phyloP scores from a whole-genome alignment of 768 basidiomycete species.

The Pleurotus tuoliensis region DNA sequence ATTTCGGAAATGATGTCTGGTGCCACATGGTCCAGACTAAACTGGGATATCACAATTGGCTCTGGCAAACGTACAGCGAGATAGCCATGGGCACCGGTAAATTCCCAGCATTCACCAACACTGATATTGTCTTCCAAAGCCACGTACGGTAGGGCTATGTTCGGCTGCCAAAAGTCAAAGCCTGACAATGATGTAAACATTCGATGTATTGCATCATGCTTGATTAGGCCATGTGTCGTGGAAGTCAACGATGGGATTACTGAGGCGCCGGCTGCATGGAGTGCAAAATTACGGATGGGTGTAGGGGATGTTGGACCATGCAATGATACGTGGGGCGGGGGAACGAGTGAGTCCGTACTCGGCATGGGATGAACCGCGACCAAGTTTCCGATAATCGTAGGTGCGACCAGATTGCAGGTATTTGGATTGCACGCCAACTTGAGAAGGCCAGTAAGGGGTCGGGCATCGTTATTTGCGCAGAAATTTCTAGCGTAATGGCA shows the following conservation, averaged over 20 bases:
- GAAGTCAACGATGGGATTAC: conserved; percentile 3
- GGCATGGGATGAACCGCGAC: too few relatives aligned
- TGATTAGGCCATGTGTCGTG: not conserved
- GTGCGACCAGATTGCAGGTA: too few relatives aligned
- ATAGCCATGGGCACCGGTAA: conserved; percentile 6
- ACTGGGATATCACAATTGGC: conserved; percentile 3
- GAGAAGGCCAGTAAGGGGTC: too few relatives aligned
- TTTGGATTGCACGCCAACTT: too few relatives aligned
- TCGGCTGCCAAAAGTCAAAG: not conserved
- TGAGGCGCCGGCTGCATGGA: not conserved
- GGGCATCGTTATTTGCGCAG: too few relatives aligned
- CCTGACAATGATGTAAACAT: not conserved
- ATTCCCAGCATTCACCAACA: conserved; percentile 11
- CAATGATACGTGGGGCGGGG: too few relatives aligned
- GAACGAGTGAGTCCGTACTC: too few relatives aligned
- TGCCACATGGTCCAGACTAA: not conserved
- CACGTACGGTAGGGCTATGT: conserved; percentile 3
- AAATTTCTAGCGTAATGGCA: too few relatives aligned
- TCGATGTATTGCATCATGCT: not conserved
- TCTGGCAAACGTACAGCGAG: conserved; percentile 5
- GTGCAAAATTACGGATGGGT: conserved; percentile 2
- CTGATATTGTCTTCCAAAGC: conserved; percentile 5
- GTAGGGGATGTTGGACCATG: not conserved
- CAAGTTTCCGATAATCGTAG: too few relatives aligned
- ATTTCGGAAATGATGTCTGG: not conserved